Conservation (phyloP, 139 green algal genomes). For the Zygnema cylindricum region DNA sequence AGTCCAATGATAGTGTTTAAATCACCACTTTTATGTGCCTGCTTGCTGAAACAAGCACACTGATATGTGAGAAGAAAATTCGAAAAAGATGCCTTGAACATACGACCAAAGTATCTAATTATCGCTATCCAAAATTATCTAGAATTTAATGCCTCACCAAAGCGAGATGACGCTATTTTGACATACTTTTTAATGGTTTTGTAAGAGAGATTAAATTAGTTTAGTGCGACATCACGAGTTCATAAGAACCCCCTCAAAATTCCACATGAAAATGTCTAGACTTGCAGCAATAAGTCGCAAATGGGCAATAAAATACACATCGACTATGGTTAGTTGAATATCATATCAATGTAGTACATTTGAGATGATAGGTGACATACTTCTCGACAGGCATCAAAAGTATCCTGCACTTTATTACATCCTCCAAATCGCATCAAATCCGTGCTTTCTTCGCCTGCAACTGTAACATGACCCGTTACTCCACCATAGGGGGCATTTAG, state of each 20-base stretch:
- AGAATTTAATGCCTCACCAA: too few relatives aligned
- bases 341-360: background rate
- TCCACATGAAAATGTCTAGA: background rate
- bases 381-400: background rate
- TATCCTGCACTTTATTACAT: background rate
- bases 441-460: background rate
- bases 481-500: constrained; percentile 11
- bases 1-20: too few relatives aligned
- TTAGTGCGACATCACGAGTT: background rate
- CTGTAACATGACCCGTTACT: background rate
- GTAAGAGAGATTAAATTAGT: background rate
- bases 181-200: too few relatives aligned
- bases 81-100: too few relatives aligned
- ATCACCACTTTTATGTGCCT: too few relatives aligned
- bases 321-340: background rate
- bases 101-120: background rate
- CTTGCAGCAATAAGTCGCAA: too few relatives aligned
- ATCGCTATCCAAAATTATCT: background rate
- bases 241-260: background rate
- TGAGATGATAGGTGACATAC: background rate
- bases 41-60: too few relatives aligned
- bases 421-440: constrained; percentile 4
- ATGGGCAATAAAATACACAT: background rate
- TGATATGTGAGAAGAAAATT: too few relatives aligned
- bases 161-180: too few relatives aligned